A percentile compares a stretch with the other conserved stretches of the same genome.
These are phyloP conservation scores for Plasmodium malariae DNA, from an alignment of 169 alveolate species.

Conservation along the genomic window DNA sequence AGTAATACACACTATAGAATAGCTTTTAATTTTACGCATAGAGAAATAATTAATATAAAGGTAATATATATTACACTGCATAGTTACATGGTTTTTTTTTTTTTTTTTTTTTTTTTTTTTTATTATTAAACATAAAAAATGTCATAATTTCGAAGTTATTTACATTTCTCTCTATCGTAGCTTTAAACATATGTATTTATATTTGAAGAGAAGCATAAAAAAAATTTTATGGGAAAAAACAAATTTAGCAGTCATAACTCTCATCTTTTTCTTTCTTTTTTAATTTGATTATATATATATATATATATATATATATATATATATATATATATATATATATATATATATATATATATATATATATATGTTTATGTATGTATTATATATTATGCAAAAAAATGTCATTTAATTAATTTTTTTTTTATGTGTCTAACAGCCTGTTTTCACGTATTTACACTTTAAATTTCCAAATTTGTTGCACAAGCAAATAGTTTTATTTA, in stretches of 20 bases:
- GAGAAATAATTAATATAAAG: not conserved
- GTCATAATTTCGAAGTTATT: not conserved
- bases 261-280: not conserved
- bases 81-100: not conserved
- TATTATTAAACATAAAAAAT: slow-evolving; percentile 1
- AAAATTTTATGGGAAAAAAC: not conserved
- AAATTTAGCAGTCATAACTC: not conserved
- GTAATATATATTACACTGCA: not conserved
- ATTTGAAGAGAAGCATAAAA: not conserved
- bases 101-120: slow-evolving; percentile 10
- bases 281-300: no score
- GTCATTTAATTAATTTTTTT: no score
- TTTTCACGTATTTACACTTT: not conserved
- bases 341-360: no score
- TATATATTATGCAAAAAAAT: no score
- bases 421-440: not conserved
- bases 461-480: not conserved
- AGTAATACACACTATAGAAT: no score
- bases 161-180: not conserved
- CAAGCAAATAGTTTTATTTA: no score
- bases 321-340: no score
- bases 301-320: no score
- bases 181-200: not conserved
- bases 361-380: no score
- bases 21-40: not conserved